Base-by-base conservation (phyloP, 768 basidiomycete genomes). In the Leccinum aurantiacum region DNA sequence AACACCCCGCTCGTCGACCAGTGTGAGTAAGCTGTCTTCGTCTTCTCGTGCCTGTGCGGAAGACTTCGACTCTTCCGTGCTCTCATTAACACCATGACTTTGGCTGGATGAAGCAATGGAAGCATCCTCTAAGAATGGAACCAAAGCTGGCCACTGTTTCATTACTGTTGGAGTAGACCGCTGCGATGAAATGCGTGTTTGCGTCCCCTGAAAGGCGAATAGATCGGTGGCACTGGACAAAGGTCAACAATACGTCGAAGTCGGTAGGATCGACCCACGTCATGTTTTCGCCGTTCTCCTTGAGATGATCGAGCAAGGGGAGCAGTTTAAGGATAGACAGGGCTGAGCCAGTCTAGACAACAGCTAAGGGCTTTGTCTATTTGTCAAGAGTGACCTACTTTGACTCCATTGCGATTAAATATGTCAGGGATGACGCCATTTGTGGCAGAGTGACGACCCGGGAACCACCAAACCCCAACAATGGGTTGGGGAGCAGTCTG, bases 171-270 rank as follows among this genome's bases (percentile, higher is more conserved):
- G 90, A 19, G 82, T 70, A 6, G 76, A 72, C 24, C 78, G 71
- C 65, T 80, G 80, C 47, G 75, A 72, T 27, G 70, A 70, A 33
- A 78, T 62, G 49, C 79, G 82, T 14, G 82, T 83, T 57, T 86
- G 84, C 10, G 84, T 82, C 41, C 85, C 86, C 74, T 91, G 88
- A 69, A 92, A 91, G 44, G 89, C 87, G 71, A 93, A 93, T 44
- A 93, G 74, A 74, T 92, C 88, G 57, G 86, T 86, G 8, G 88
- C 87, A 58, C 91, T 93, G 71, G 60, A 57, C 35, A 24, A 46
- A 68, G 37, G 70, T 71, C 58, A 62, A 47, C 58, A 53, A 55
- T 37, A 44, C 53, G 58, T 58, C 50, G 35, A 35, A 50, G 52
- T 57, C n/a, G 37, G 58, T 56, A 48, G 38, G 19, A 63, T 55